Base-by-base conservation (phyloP, 2,329 filamentous ascomycete genomes). In the Orbilia javanica region DNA sequence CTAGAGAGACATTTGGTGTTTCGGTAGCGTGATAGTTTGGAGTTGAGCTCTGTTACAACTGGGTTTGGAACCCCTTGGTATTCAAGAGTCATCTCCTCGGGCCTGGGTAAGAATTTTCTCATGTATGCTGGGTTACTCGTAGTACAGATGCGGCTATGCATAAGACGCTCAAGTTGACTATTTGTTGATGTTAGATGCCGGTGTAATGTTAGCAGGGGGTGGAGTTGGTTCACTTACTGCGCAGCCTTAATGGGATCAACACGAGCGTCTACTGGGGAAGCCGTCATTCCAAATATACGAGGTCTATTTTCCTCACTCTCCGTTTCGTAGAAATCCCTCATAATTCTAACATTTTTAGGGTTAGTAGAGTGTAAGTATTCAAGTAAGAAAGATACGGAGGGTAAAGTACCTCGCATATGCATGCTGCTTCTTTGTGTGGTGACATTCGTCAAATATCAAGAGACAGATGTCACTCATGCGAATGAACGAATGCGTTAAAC, bases 361-460 rank as follows among this genome's bases (percentile, higher is more conserved):
- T 42, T 50, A 29, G 81, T 46, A 80, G 66, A 34, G 79, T 34
- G 55, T n/a, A n/a, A n/a, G n/a, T n/a, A 46, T 18, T 7, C 10
- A 7, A 36, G 2, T 52, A 22, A 22, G 15, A 22, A 22, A n/a
- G 4, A 18, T 22, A 42, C n/a, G 1, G 5, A 22, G 4, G 7
- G 22, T 20, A 72, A 22, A 82, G 67, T 79, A 87, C 86, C 89
- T 88, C 20, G 95, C 93, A 82, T 97, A 99, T 0, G 93, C 88
- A 82, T 99, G 96, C 64, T 94, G 92, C 83, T 95, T 96, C 84
- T 99, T 99, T 0, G 95, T 90, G 82, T 98, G 96, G 82, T 99
- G 96, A 4, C 94, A 96, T 84, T 99, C 96, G 82, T 99, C 96
- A 80, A 99, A 97, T 76, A 98, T 90, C 42, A 99, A 86, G 0